phyloP scores from a whole-genome alignment of 2,329 filamentous ascomycete genomes.

The Alternaria metachromatica region DNA sequence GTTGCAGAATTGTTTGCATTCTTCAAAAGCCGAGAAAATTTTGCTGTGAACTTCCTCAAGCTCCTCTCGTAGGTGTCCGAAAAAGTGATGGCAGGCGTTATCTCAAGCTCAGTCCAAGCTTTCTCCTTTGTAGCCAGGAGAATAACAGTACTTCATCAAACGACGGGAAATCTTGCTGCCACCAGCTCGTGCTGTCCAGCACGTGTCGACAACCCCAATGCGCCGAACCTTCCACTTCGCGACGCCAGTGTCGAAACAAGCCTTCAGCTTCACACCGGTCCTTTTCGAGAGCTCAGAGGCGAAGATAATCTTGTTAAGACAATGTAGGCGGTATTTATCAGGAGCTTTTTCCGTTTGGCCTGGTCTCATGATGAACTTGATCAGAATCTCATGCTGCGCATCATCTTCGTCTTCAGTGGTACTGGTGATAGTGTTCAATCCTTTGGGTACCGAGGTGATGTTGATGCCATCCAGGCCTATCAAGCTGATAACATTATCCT shows the following conservation, averaged over 20 bases:
- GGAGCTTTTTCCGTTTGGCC: background rate
- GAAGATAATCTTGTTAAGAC: constrained; percentile 1
- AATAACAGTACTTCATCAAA: background rate
- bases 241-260: background rate
- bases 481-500: background rate
- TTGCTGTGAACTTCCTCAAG: background rate
- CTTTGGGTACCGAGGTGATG: background rate
- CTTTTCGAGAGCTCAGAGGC: background rate
- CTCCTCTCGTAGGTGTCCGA: background rate
- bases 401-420: background rate
- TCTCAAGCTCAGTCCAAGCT: background rate
- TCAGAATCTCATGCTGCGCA: background rate
- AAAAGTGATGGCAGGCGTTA: background rate
- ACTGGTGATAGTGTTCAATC: background rate
- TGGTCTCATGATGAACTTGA: background rate
- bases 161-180: background rate
- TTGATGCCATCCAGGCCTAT: background rate
- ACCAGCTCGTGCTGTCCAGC: background rate
- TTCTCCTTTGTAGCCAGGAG: background rate
- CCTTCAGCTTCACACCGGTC: background rate
- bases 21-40: background rate
- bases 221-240: background rate
- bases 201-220: background rate
- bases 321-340: background rate
- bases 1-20: background rate